phyloP scores from a whole-genome alignment of 495 filamentous ascomycete genomes.

The Xylaria flabelliformis region DNA sequence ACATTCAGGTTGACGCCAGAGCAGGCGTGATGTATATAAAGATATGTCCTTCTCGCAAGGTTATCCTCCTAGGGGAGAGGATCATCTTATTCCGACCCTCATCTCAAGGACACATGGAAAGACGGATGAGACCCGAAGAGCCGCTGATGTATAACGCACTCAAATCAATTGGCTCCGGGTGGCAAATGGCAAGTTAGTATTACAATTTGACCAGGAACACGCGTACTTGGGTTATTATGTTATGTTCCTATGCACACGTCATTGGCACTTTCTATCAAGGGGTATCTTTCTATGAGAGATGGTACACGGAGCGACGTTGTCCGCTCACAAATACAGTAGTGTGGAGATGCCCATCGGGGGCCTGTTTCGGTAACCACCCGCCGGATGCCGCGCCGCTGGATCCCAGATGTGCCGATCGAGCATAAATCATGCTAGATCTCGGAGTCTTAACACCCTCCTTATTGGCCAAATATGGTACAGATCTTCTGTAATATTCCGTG shows the following conservation, averaged over 20 bases:
- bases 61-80: neutral
- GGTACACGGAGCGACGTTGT: slow-evolving; percentile 25
- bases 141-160: neutral
- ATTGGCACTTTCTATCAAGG: slow-evolving; percentile 25
- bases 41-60: neutral
- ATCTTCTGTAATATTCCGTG: neutral
- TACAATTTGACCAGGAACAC: neutral
- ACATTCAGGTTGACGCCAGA: neutral
- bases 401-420: neutral
- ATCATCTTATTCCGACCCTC: neutral
- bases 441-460: slow-evolving; percentile 9
- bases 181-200: neutral
- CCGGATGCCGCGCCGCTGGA: slow-evolving; percentile 4
- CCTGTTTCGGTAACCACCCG: neutral
- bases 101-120: neutral
- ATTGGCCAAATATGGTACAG: slow-evolving; percentile 13
- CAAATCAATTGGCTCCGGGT: neutral
- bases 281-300: slow-evolving; percentile 19
- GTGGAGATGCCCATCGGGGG: neutral
- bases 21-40: slow-evolving; percentile 25
- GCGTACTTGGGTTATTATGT: neutral
- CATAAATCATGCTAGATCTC: slow-evolving; percentile 3
- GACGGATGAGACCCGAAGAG: neutral
- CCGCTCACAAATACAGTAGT: slow-evolving; percentile 29
- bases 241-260: neutral